Percentiles rank a stretch among this genome's conserved stretches.
Conservation (phyloP, 2,329 filamentous ascomycete genomes). For the Sarocladium brachiariae region DNA sequence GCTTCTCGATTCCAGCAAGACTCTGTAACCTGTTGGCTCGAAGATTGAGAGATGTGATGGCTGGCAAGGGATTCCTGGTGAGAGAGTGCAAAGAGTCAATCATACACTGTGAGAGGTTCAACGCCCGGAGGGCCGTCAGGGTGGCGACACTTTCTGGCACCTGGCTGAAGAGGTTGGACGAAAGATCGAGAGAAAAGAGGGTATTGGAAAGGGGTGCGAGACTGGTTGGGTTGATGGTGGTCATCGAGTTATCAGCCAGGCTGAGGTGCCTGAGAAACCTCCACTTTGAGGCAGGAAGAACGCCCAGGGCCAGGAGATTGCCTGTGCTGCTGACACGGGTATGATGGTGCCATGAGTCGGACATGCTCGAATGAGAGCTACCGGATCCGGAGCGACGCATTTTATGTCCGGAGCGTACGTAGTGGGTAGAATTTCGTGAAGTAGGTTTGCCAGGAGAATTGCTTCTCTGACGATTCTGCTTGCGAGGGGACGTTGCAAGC, state of each 20-base stretch:
- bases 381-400: constrained; percentile 83
- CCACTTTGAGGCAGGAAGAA: constrained; percentile 84
- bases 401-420: constrained; percentile 63
- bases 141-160: constrained; percentile 86
- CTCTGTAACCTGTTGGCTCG: constrained; percentile 82
- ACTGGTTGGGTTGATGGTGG: constrained; percentile 67
- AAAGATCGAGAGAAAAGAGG: constrained; percentile 85
- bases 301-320: constrained; percentile 64
- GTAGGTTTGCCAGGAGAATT: constrained; percentile 73
- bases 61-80: constrained; percentile 76
- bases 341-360: constrained; percentile 53
- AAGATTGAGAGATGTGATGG: constrained; percentile 88
- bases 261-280: constrained; percentile 88
- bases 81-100: constrained; percentile 90
- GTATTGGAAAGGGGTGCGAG: constrained; percentile 79
- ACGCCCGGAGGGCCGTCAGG: constrained; percentile 77
- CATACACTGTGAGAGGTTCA: constrained; percentile 97
- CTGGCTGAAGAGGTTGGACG: constrained; percentile 87
- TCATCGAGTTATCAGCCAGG: constrained; percentile 84
- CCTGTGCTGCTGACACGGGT: constrained; percentile 65
- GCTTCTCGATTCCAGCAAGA: constrained; percentile 80
- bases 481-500: constrained; percentile 31
- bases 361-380: constrained; percentile 79
- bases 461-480: constrained; percentile 57
- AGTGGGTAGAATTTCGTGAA: constrained; percentile 63